phyloP scores from a whole-genome alignment of 2,329 filamentous ascomycete species.

The Aspergillus sp. region DNA sequence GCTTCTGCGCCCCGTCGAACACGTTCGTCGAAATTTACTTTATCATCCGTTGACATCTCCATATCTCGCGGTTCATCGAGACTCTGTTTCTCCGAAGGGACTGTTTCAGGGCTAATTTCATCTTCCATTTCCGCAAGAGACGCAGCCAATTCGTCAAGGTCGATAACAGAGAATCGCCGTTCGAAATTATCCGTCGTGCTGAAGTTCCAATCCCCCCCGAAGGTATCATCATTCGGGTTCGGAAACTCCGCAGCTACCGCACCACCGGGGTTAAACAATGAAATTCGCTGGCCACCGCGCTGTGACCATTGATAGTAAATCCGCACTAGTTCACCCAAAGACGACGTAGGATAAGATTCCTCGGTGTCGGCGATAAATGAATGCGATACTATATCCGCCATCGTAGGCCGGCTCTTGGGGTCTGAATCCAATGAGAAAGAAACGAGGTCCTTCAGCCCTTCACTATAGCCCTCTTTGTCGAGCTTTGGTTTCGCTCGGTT shows the following conservation, averaged over 20 bases:
- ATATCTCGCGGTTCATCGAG: slow-evolving; percentile 22
- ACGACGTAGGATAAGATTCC: slow-evolving; percentile 36
- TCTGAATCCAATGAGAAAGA: slow-evolving; percentile 38
- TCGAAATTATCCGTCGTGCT: slow-evolving; percentile 57
- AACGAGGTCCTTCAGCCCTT: slow-evolving; percentile 39
- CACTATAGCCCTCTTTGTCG: slow-evolving; percentile 35
- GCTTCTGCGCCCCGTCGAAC: slow-evolving; percentile 50
- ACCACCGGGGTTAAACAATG: slow-evolving; percentile 53
- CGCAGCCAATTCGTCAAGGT: slow-evolving; percentile 39
- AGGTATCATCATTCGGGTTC: slow-evolving; percentile 32
- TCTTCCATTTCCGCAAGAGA: slow-evolving; percentile 39
- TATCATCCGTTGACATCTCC: slow-evolving; percentile 37
- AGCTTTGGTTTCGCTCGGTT: slow-evolving; percentile 37
- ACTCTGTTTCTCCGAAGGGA: slow-evolving; percentile 17
- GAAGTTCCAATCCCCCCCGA: slow-evolving; percentile 55
- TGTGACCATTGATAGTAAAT: slow-evolving; percentile 44
- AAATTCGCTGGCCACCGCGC: slow-evolving; percentile 43
- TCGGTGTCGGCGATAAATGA: slow-evolving; percentile 37
- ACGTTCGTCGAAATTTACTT: slow-evolving; percentile 49
- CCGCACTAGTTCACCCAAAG: slow-evolving; percentile 38
- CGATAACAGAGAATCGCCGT: slow-evolving; percentile 41
- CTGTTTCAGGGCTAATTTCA: slow-evolving; percentile 27
- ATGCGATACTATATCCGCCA: slow-evolving; percentile 40
- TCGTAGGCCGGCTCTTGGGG: slow-evolving; percentile 38
- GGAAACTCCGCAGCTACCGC: slow-evolving; percentile 49